A percentile compares a stretch with the other conserved stretches of the same genome.
Evolutionary conservation across 176 grass and related monocot genomes (phyloP).

Genomic region (Rhynchospora tenuis): DNA sequence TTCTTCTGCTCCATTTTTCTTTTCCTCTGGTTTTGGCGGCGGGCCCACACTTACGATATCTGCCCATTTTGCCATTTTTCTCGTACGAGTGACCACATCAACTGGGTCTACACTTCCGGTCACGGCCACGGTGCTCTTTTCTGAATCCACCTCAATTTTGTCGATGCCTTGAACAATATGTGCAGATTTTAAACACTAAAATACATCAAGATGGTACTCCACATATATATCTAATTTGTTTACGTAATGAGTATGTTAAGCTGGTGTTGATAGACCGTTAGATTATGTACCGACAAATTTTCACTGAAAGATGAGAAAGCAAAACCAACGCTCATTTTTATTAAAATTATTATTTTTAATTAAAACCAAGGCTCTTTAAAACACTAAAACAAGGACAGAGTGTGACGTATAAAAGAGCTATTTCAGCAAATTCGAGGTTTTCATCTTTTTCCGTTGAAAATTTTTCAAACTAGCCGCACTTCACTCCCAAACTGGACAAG

Average conservation of each 20-base stretch:
- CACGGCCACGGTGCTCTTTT: constrained; percentile 56
- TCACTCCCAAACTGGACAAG: too few relatives aligned
- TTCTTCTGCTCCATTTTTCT: constrained; percentile 28
- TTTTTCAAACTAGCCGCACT: too few relatives aligned
- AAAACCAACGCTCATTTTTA: background rate
- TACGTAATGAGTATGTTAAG: background rate
- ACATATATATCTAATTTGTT: background rate
- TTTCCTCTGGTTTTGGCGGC: constrained; percentile 39
- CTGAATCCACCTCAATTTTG: constrained; percentile 68
- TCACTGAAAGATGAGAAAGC: background rate
- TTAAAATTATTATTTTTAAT: too few relatives aligned
- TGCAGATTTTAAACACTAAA: background rate
- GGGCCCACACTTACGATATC: constrained; percentile 42
- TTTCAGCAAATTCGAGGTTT: too few relatives aligned
- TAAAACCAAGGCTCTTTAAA: background rate
- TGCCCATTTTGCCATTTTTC: constrained; percentile 49
- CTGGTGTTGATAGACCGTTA: background rate
- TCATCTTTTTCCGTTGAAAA: too few relatives aligned
- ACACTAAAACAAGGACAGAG: background rate
- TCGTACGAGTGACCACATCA: constrained; percentile 45
- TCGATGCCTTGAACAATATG: constrained; percentile 37
- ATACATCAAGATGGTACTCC: background rate
- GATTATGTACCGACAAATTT: background rate
- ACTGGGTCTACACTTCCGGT: constrained; percentile 57
- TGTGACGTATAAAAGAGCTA: too few relatives aligned